phyloP scores from a whole-genome alignment of 768 basidiomycete species.

The Russula virescens region DNA sequence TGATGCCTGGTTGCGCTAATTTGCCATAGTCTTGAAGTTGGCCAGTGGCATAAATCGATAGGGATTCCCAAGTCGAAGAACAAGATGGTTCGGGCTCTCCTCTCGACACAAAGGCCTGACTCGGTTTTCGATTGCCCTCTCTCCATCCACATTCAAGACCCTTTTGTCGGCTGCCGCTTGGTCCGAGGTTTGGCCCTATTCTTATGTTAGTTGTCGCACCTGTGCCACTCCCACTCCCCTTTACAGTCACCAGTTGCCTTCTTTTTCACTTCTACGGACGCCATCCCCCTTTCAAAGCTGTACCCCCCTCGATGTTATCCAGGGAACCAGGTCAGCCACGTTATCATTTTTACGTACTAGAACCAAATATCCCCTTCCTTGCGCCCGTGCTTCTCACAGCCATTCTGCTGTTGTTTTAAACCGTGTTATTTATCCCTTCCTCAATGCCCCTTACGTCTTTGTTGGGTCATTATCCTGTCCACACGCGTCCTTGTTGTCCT shows the following conservation, averaged over 20 bases:
- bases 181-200: constrained; percentile 18
- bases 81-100: constrained; percentile 17
- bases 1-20: constrained; percentile 31
- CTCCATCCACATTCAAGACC: constrained; percentile 9
- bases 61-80: constrained; percentile 30
- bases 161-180: constrained; percentile 22
- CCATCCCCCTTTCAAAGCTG: constrained; percentile 58
- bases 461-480: constrained; percentile 18
- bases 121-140: constrained; percentile 9
- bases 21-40: constrained; percentile 34
- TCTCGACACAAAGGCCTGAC: constrained; percentile 12
- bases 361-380: constrained; percentile 19
- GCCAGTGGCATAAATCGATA: constrained; percentile 36
- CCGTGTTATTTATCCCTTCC: constrained; percentile 17
- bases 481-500: constrained; percentile 53
- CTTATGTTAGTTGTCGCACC: constrained; percentile 15
- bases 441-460: constrained; percentile 18
- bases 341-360: constrained; percentile 18
- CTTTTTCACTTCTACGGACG: constrained; percentile 59
- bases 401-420: constrained; percentile 20
- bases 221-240: constrained; percentile 28
- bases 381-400: constrained; percentile 30
- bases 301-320: constrained; percentile 16
- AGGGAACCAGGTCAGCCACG: constrained; percentile 9
- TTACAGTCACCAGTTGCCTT: constrained; percentile 34